These are phyloP conservation scores for Phytophthora rubi DNA, from an alignment of 352 stramenopile genomes.

Conservation along the genomic window DNA sequence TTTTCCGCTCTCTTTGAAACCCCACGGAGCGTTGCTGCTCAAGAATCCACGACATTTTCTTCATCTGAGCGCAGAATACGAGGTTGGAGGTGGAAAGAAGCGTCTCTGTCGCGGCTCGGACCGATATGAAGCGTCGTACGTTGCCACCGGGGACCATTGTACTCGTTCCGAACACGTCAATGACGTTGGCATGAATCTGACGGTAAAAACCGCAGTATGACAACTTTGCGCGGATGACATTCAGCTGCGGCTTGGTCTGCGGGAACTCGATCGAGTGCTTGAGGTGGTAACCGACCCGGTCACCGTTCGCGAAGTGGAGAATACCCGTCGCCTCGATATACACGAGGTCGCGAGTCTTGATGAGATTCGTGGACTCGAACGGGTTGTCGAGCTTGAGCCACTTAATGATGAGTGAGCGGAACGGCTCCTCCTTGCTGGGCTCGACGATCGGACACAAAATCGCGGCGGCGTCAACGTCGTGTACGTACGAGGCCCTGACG, in stretches of 20 bases:
- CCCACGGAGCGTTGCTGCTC: conserved; percentile 10
- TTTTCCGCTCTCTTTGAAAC: conserved; percentile 5
- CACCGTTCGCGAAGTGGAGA: conserved; percentile 22
- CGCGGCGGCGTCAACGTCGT: conserved; percentile 33
- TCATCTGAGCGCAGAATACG: conserved; percentile 36
- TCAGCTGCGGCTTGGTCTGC: conserved; percentile 22
- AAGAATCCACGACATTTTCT: conserved; percentile 28
- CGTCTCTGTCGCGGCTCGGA: neutral
- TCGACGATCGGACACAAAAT: conserved; percentile 32
- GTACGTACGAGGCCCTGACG: conserved; percentile 43
- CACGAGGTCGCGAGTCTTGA: conserved; percentile 49
- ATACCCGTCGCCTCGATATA: conserved; percentile 40
- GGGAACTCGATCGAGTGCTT: conserved; percentile 31
- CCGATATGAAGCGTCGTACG: neutral
- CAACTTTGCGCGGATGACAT: conserved; percentile 50
- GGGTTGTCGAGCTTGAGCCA: conserved; percentile 43
- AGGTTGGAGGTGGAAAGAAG: conserved; percentile 24
- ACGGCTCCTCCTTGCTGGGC: conserved; percentile 28
- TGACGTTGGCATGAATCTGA: conserved; percentile 42
- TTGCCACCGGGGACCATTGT: conserved; percentile 34
- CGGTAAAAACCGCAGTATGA: conserved; percentile 55
- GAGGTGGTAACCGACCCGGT: conserved; percentile 32
- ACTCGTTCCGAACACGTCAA: conserved; percentile 46
- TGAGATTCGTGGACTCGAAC: conserved; percentile 27
- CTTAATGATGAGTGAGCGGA: conserved; percentile 37